Conservation (phyloP, 2,329 filamentous ascomycete genomes). For the Fusarium buharicum region DNA sequence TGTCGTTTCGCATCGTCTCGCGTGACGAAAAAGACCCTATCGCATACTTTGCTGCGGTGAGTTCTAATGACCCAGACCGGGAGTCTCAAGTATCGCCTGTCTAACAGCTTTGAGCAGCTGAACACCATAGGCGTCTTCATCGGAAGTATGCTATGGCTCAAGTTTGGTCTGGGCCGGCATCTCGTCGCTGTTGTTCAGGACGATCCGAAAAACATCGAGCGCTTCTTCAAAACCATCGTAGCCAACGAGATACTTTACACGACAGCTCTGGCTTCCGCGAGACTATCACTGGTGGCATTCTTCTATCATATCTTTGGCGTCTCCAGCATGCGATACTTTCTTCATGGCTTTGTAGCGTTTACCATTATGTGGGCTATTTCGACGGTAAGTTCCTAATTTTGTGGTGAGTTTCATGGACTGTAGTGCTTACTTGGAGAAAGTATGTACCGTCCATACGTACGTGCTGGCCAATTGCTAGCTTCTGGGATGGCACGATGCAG, state of each 20-base stretch:
- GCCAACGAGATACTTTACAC: constrained; percentile 11
- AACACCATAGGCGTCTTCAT: not conserved
- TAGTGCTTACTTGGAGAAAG: not conserved
- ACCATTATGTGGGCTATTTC: constrained; percentile 15
- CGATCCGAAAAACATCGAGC: not conserved
- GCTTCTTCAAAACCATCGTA: constrained; percentile 4
- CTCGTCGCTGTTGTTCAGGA: not conserved
- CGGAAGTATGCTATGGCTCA: constrained; percentile 3
- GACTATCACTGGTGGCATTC: constrained; percentile 1
- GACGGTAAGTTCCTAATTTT: not conserved
- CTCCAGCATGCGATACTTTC: constrained; percentile 8
- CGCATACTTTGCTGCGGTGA: constrained; percentile 5
- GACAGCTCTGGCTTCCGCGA: not conserved
- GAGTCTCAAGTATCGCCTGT: rapidly evolving
- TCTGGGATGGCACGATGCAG: constrained; percentile 13
- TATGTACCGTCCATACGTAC: constrained; percentile 17
- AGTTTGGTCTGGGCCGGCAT: not conserved
- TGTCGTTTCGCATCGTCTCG: not conserved
- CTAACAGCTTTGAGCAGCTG: not conserved
- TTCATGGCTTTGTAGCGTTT: not conserved
- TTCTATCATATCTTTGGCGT: constrained; percentile 4
- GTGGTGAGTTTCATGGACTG: too few species aligned
- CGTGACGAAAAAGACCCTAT: not conserved
- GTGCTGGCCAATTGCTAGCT: constrained; percentile 6
- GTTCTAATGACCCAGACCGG: rapidly evolving